Evolutionary conservation across 306 rosid species (phyloP), one percentile per base, ranked within the genome.

Genomic region (Glycine soja): DNA sequence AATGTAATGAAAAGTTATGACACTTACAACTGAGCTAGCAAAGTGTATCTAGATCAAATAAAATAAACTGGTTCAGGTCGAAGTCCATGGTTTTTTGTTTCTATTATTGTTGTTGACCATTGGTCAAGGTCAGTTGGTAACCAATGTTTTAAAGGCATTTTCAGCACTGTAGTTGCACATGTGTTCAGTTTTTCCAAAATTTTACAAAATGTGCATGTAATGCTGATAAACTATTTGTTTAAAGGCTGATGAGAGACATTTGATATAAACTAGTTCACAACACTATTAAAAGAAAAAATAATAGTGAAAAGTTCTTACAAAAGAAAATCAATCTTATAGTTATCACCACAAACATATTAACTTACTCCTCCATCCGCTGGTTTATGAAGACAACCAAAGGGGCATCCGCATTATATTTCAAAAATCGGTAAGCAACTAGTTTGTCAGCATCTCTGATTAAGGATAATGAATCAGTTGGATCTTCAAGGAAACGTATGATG

Each of bases 401-500:
- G 68, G 56, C 52, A 38, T 88, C 86, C 76, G 68, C 88, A 53
- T 40, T 69, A 75, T 80, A 90, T 86, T 90, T 93, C 63, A 48
- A 70, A 69, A 88, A 88, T 79, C 91, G 93, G 80, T 91, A 93
- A 77, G 97, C 97, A 84, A 95, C 97, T 64, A 95, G 85, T 75
- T 85, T 90, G 91, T 95, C 99, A 70, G 85, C 97, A 76, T 95
- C 98, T 93, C 99, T 93, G 86, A 95, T 95, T 80, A 95, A 88
- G 66, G 99, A 95, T 78, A 95, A 84, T 18, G 88, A 88, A 86
- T 93, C 98, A 73, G 91, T 7, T 81, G 94, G 94, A 84, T 95
- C 99, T 84, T 95, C 97, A 77, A 95, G 96, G 89, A 84, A 93
- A 54, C 98, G 96, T 79, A 95, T 89, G 74, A 95, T 89, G 83